Base-by-base conservation (phyloP, 495 filamentous ascomycete species). In the Coniosporium apollinis region DNA sequence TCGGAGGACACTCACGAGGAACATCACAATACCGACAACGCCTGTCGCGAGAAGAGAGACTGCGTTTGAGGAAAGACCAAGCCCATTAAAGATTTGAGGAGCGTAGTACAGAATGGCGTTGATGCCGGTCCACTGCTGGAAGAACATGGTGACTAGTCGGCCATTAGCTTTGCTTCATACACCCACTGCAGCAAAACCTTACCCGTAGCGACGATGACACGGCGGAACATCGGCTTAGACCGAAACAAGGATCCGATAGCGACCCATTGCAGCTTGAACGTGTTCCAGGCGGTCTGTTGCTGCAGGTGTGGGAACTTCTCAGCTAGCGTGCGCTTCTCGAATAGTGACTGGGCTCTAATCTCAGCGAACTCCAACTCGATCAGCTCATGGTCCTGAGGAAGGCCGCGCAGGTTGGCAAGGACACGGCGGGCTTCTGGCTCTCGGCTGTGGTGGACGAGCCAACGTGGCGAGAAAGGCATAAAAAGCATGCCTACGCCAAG, bases 401-500 rank as follows among this genome's bases (percentile, higher is more conserved):
- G 61, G 8, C 64, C 65, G 9, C 82, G 76, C 5, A 92, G 69
- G 30, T 38, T 64, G 1, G 79, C 69, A 8, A 89, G 64, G 0
- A 80, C 70, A n/a, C 52, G 56, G 19, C 73, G 67, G 0, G 77
- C 78, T 39, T 87, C 79, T 1, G 65, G 66, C 47, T 83, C 76
- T 18, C 79, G 76, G 26, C 66, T 60, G 44, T 82, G 76, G 54
- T 84, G 76, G 14, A 80, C 51, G 0, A 87, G 59, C 81, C 81
- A 85, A 41, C 81, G 69, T 0, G 82, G 82, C 1, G 80, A 82
- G 54, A 82, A 82, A 1, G 80, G 82, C 70, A 89, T 68, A 52
- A 82, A 83, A 17, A 78, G 40, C 61, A 84, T 84, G n/a, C 81
- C 79, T 16, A 64, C 46, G n/a, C 42, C 48, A 20, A 59, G 52